These are phyloP conservation scores for Rossbeevera mucosa DNA, from an alignment of 768 basidiomycete species.

Conservation along the genomic window DNA sequence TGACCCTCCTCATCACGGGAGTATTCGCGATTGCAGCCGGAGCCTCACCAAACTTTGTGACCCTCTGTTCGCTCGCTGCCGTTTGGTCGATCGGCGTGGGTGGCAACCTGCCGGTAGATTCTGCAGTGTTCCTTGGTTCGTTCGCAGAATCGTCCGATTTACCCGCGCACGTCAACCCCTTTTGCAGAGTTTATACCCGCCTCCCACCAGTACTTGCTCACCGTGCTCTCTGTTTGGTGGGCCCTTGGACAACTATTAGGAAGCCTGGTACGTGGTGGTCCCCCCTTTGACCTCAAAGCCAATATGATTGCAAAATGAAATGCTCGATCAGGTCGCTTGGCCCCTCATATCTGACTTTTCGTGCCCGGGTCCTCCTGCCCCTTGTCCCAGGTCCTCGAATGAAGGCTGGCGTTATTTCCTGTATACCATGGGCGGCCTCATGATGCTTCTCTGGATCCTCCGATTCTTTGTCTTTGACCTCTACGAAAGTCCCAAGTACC, in stretches of 20 bases:
- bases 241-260: slow-evolving; percentile 68
- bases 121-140: slow-evolving; percentile 68
- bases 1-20: slow-evolving; percentile 65
- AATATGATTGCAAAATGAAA: background rate
- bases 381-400: slow-evolving; percentile 52
- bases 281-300: background rate
- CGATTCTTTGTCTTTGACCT: slow-evolving; percentile 67
- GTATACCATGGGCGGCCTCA: slow-evolving; percentile 68
- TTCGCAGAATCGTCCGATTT: background rate
- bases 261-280: slow-evolving; percentile 33
- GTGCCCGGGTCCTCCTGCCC: slow-evolving; percentile 44
- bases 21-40: slow-evolving; percentile 64
- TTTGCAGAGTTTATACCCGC: slow-evolving; percentile 60
- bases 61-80: slow-evolving; percentile 50
- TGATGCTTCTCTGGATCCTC: slow-evolving; percentile 55
- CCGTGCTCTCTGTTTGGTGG: slow-evolving; percentile 77
- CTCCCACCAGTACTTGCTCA: slow-evolving; percentile 71
- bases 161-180: background rate
- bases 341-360: slow-evolving; percentile 67
- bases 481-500: slow-evolving; percentile 66
- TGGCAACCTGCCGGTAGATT: slow-evolving; percentile 72
- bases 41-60: slow-evolving; percentile 48
- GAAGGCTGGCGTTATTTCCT: slow-evolving; percentile 75
- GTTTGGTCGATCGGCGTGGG: slow-evolving; percentile 67
- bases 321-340: slow-evolving; percentile 67